phyloP scores from a whole-genome alignment of 1,284 basidiomycete species.

The Ustilago trichophora region DNA sequence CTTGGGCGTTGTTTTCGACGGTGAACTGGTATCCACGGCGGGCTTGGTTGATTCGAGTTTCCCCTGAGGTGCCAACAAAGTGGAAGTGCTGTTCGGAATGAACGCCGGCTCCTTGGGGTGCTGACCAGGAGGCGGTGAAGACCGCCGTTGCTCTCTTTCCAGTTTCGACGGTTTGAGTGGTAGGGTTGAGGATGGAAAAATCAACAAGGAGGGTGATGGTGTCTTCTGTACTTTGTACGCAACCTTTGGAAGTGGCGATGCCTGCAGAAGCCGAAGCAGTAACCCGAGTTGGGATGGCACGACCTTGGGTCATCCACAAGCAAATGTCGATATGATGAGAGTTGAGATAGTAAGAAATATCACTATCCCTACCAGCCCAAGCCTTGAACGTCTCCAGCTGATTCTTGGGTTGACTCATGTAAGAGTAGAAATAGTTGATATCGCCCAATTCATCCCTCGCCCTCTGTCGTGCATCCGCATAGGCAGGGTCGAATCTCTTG shows the following conservation, averaged over 20 bases:
- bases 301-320: conserved; percentile 78
- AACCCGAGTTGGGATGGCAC: conserved; percentile 79
- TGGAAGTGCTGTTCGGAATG: conserved; percentile 90
- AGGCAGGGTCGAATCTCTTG: conserved; percentile 83
- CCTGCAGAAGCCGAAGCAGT: conserved; percentile 86
- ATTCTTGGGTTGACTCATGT: conserved; percentile 93
- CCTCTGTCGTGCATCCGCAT: conserved; percentile 83
- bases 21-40: conserved; percentile 89
- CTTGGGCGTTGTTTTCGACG: conserved; percentile 81
- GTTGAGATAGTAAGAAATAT: conserved; percentile 80
- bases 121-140: conserved; percentile 77
- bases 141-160: conserved; percentile 75
- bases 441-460: conserved; percentile 80
- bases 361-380: conserved; percentile 89
- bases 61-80: conserved; percentile 72
- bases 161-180: conserved; percentile 72
- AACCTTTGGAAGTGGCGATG: conserved; percentile 87
- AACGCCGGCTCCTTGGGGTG: conserved; percentile 69
- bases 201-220: conserved; percentile 93
- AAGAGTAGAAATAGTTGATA: conserved; percentile 78
- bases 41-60: conserved; percentile 89
- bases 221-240: conserved; percentile 85
- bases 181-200: conserved; percentile 76
- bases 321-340: conserved; percentile 80
- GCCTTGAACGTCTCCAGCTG: conserved; percentile 92